Conservation (phyloP, 768 basidiomycete species). For the Lactarius psammicola region DNA sequence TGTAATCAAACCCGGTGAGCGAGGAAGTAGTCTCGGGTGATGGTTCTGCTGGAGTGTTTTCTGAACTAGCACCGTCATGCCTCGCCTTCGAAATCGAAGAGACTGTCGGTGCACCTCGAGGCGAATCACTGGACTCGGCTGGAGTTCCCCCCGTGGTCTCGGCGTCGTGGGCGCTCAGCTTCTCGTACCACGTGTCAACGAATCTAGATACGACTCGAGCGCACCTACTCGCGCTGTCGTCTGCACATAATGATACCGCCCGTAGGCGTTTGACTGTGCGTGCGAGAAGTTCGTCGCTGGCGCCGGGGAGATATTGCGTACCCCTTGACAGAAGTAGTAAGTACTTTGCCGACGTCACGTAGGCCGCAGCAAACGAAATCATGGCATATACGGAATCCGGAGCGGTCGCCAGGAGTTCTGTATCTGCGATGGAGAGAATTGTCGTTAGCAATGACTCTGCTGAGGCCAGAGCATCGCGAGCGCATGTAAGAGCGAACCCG, state of each 20-base stretch:
- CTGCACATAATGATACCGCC: slow-evolving; percentile 15
- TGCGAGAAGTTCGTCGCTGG: slow-evolving; percentile 22
- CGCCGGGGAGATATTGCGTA: slow-evolving; percentile 19
- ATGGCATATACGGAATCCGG: slow-evolving; percentile 45
- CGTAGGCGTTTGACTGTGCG: slow-evolving; percentile 22
- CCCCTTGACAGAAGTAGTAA: slow-evolving; percentile 19
- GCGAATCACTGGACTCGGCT: not conserved
- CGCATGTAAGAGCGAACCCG: slow-evolving; percentile 38
- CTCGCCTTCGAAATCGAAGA: slow-evolving; percentile 1
- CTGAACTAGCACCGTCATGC: not conserved
- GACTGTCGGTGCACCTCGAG: slow-evolving; percentile 4
- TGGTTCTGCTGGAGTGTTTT: slow-evolving; percentile 10
- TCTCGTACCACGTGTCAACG: slow-evolving; percentile 23
- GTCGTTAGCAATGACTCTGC: slow-evolving; percentile 41
- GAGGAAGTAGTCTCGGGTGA: slow-evolving; percentile 4
- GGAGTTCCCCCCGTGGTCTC: not conserved
- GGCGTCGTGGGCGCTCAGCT: not conserved
- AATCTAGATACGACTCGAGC: slow-evolving; percentile 23
- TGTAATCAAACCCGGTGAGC: slow-evolving; percentile 10
- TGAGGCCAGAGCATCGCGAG: slow-evolving; percentile 39
- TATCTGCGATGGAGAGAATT: slow-evolving; percentile 38
- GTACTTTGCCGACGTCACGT: slow-evolving; percentile 45
- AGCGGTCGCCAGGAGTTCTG: slow-evolving; percentile 40
- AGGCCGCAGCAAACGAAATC: slow-evolving; percentile 45
- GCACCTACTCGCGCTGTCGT: slow-evolving; percentile 27